Evolutionary conservation across 805 yeast species (phyloP).

Genomic region (Suhomyces sp.): DNA sequence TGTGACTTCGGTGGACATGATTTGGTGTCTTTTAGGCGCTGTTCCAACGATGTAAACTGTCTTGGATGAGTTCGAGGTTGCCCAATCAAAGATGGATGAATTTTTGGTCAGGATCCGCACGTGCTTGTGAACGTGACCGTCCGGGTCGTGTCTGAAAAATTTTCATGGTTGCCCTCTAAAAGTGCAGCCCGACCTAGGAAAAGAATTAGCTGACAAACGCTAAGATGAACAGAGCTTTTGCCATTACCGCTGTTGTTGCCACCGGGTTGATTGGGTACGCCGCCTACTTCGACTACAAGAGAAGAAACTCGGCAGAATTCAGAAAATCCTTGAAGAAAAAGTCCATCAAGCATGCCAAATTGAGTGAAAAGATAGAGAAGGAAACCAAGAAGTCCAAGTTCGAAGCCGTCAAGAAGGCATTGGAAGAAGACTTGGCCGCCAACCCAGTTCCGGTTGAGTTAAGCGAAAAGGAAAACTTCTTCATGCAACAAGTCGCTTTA

Average conservation of each 20-base stretch:
- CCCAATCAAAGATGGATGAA: constrained; percentile 3
- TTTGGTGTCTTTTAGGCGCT: neutral
- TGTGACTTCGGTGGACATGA: neutral
- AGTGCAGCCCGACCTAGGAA: neutral
- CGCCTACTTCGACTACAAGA: constrained; percentile 84
- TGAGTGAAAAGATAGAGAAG: constrained; percentile 49
- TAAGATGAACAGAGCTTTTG: constrained; percentile 27
- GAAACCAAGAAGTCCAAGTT: constrained; percentile 60
- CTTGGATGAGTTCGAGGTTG: neutral
- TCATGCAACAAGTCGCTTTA: constrained; percentile 75
- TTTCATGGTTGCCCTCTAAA: neutral
- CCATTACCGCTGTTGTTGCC: constrained; percentile 44
- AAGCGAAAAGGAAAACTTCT: constrained; percentile 68
- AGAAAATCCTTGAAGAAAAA: constrained; percentile 70
- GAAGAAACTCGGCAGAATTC: constrained; percentile 80
- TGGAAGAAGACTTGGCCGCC: constrained; percentile 59
- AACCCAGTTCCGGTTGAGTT: constrained; percentile 76
- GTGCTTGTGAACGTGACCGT: neutral
- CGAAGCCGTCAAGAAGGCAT: constrained; percentile 56
- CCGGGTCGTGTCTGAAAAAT: constrained; percentile 1
- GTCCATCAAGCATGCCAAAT: constrained; percentile 58
- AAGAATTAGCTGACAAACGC: neutral
- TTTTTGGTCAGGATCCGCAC: neutral
- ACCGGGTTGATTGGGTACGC: constrained; percentile 70
- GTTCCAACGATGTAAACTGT: neutral